Percentiles rank a stretch among this genome's conserved stretches.
Conservation (phyloP, 2,329 filamentous ascomycete genomes). For the Trichoderma sp. region DNA sequence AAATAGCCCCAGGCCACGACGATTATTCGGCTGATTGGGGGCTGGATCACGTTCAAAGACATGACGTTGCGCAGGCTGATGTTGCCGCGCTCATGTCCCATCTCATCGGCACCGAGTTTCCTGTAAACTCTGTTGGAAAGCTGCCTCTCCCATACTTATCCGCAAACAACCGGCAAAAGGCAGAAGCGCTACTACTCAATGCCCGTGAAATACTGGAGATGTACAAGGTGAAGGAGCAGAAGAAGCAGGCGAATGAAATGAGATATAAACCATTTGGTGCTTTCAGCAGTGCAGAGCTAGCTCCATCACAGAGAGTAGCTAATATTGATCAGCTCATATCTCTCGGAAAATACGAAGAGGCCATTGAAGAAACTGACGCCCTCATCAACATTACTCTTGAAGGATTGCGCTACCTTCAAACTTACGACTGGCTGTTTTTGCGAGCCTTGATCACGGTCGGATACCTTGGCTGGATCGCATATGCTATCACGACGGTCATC, state of each 20-base stretch:
- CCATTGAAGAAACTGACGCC: constrained; percentile 76
- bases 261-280: constrained; percentile 76
- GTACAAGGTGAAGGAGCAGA: constrained; percentile 90
- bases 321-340: constrained; percentile 71
- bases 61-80: constrained; percentile 94
- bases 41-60: constrained; percentile 75
- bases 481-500: constrained; percentile 84
- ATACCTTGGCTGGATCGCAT: constrained; percentile 95
- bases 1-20: constrained; percentile 78
- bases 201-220: constrained; percentile 88
- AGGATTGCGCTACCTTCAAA: constrained; percentile 91
- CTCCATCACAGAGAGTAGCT: constrained; percentile 67
- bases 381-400: constrained; percentile 78
- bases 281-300: constrained; percentile 65
- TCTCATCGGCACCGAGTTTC: constrained; percentile 83
- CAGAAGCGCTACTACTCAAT: constrained; percentile 82
- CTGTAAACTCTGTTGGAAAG: constrained; percentile 94
- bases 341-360: constrained; percentile 68
- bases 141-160: constrained; percentile 83
- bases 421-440: constrained; percentile 97
- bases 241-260: constrained; percentile 76
- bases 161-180: constrained; percentile 74
- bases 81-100: constrained; percentile 96
- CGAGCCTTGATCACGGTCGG: constrained; percentile 85
- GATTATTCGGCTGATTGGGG: constrained; percentile 91